Conservation (phyloP, 768 basidiomycete species). For the Phlebiopsis flavidoalba region DNA sequence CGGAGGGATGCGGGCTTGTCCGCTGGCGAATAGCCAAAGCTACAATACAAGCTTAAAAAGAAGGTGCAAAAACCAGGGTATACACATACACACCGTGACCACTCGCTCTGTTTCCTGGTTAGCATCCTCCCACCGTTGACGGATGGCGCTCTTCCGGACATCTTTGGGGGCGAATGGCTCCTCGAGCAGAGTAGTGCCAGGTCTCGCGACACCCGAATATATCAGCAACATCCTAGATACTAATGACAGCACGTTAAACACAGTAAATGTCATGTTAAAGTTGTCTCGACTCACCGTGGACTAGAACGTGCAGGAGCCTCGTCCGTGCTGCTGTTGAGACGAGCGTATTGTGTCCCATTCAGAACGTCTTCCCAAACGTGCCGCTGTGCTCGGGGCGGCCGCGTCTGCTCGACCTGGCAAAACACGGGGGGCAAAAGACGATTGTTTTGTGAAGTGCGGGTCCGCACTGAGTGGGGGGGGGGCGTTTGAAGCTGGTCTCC, state of each 20-base stretch:
- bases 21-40: slow-evolving; percentile 13
- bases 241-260: slow-evolving; percentile 19
- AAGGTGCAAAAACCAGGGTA: background rate
- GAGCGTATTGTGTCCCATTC: slow-evolving; percentile 26
- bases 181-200: slow-evolving; percentile 62
- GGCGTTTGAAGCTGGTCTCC: slow-evolving; percentile 4
- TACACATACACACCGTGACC: slow-evolving; percentile 13
- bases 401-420: slow-evolving; percentile 24
- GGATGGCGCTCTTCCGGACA: slow-evolving; percentile 36
- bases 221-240: slow-evolving; percentile 60
- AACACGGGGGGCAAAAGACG: slow-evolving; percentile 40
- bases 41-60: background rate
- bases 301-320: slow-evolving; percentile 39
- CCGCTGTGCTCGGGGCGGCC: slow-evolving; percentile 26
- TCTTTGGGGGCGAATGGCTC: slow-evolving; percentile 65
- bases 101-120: slow-evolving; percentile 6
- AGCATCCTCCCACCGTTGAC: slow-evolving; percentile 41
- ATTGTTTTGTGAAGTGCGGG: slow-evolving; percentile 46
- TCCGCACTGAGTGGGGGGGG: slow-evolving; percentile 41
- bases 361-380: slow-evolving; percentile 46
- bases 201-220: slow-evolving; percentile 46
- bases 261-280: background rate
- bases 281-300: slow-evolving; percentile 36
- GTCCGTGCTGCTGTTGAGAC: slow-evolving; percentile 25
- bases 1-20: slow-evolving; percentile 17